These are phyloP conservation scores for Venturia aucupariae DNA, from an alignment of 2,329 filamentous ascomycete genomes.

Conservation along the genomic window DNA sequence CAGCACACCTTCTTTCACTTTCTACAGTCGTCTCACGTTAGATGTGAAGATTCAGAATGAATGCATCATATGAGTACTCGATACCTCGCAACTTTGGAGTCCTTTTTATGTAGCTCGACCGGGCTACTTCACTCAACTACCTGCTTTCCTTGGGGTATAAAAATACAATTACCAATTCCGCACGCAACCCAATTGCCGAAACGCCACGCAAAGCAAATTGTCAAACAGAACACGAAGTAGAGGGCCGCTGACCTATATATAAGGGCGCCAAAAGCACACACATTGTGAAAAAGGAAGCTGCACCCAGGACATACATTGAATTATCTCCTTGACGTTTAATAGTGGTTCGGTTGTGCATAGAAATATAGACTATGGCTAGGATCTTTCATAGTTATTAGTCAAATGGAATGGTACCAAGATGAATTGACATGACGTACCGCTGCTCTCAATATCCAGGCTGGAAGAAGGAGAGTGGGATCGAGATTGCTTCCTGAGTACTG, in stretches of 20 bases:
- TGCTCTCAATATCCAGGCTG: slow-evolving; percentile 13
- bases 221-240: background rate
- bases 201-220: background rate
- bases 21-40: background rate
- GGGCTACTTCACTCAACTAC: background rate
- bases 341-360: slow-evolving; percentile 10
- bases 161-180: background rate
- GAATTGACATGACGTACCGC: background rate
- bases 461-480: slow-evolving; percentile 2
- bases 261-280: slow-evolving; percentile 8
- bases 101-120: background rate
- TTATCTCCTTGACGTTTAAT: slow-evolving; percentile 11
- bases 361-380: slow-evolving; percentile 7
- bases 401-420: background rate
- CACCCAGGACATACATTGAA: slow-evolving; percentile 8
- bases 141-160: background rate
- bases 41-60: background rate
- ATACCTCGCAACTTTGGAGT: background rate
- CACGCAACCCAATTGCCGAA: background rate
- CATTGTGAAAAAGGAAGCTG: slow-evolving; percentile 13
- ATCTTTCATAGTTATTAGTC: background rate
- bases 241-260: background rate
- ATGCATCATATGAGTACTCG: background rate
- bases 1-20: background rate
- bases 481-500: slow-evolving; percentile 5